phyloP scores from a whole-genome alignment of 2,329 filamentous ascomycete species.

The Didymella arachidicola region DNA sequence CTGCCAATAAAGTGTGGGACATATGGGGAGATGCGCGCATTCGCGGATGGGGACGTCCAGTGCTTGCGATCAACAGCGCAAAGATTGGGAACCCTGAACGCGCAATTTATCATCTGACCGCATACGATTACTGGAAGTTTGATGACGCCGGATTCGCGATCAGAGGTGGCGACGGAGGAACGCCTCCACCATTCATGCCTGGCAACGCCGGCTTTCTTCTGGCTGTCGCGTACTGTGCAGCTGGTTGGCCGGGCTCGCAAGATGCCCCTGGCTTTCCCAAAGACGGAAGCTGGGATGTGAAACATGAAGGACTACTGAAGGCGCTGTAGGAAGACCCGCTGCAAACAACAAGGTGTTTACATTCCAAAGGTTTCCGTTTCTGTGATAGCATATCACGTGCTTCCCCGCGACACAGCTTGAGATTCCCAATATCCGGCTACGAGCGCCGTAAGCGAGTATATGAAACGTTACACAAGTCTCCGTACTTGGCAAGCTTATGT shows the following conservation, averaged over 20 bases:
- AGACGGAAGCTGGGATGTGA: slow-evolving; percentile 33
- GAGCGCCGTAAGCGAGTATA: slow-evolving; percentile 4
- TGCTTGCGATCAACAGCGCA: slow-evolving; percentile 42
- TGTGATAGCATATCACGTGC: slow-evolving; percentile 7
- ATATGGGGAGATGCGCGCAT: slow-evolving; percentile 42
- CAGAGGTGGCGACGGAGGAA: slow-evolving; percentile 59
- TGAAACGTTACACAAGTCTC: slow-evolving; percentile 10
- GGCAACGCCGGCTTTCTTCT: slow-evolving; percentile 59
- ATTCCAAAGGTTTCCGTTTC: slow-evolving; percentile 15
- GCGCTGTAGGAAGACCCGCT: slow-evolving; percentile 22
- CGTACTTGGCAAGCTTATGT: slow-evolving; percentile 3
- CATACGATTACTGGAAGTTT: slow-evolving; percentile 62
- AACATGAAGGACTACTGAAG: slow-evolving; percentile 34
- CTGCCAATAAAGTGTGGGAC: slow-evolving; percentile 36
- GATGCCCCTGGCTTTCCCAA: slow-evolving; percentile 34
- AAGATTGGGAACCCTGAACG: slow-evolving; percentile 34
- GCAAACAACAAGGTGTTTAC: slow-evolving; percentile 19
- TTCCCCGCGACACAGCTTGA: slow-evolving; percentile 1
- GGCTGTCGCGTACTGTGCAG: slow-evolving; percentile 62
- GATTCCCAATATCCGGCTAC: slow-evolving; percentile 5
- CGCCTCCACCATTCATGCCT: slow-evolving; percentile 66
- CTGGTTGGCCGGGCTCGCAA: slow-evolving; percentile 59
- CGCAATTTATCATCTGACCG: slow-evolving; percentile 51
- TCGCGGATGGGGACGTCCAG: slow-evolving; percentile 43
- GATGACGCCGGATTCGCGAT: slow-evolving; percentile 63